A percentile compares a stretch with the other conserved stretches of the same genome.
Evolutionary conservation across 169 alveolate species (phyloP).

Genomic region (Plasmodium vivax): DNA sequence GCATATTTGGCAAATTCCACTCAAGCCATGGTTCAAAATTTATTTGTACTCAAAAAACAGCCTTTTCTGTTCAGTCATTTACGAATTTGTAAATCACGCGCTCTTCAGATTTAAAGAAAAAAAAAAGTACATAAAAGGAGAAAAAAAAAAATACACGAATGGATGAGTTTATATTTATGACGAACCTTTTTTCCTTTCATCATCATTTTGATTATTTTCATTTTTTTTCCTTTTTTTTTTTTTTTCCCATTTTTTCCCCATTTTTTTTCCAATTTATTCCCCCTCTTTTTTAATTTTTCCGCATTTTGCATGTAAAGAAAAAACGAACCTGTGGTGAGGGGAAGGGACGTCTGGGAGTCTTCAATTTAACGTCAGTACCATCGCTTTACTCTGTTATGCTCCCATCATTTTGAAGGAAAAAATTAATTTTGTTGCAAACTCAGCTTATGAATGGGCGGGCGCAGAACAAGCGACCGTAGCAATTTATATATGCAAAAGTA

Average conservation of each 20-base stretch:
- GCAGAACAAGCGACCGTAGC: neutral
- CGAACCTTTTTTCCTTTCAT: neutral
- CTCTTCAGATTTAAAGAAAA: neutral
- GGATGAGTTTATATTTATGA: neutral
- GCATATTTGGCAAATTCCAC: neutral
- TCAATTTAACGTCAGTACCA: neutral
- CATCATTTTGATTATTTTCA: neutral
- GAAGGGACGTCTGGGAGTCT: neutral
- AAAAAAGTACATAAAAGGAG: neutral
- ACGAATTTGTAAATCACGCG: neutral
- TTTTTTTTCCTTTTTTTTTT: no score
- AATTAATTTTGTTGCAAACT: neutral
- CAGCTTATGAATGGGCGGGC: neutral
- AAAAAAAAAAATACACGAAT: neutral
- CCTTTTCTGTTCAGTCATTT: neutral
- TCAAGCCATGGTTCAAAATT: neutral
- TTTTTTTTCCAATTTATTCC: neutral
- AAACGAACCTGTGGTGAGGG: neutral
- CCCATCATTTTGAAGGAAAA: neutral
- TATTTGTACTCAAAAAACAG: neutral
- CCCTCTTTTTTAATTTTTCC: neutral
- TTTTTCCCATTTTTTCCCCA: neutral
- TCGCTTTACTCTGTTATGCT: neutral
- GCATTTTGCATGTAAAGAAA: neutral
- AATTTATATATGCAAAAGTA: neutral